Evolutionary conservation across 495 filamentous ascomycete species (phyloP).

Genomic region (Parmelia sp.): DNA sequence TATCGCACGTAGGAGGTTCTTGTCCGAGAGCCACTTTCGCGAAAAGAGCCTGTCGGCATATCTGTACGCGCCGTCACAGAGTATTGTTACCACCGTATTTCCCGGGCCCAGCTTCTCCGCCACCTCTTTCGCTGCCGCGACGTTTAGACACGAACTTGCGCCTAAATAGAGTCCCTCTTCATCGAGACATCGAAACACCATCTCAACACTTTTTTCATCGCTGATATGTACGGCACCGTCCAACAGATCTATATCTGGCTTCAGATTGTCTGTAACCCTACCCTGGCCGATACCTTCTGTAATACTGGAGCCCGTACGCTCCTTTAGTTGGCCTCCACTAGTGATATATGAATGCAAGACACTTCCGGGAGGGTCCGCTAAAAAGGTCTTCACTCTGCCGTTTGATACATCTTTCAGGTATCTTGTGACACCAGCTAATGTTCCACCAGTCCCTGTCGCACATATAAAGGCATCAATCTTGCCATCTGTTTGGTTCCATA

Average conservation of each 20-base stretch:
- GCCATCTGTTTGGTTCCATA: conserved; percentile 89
- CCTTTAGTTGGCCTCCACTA: conserved; percentile 72
- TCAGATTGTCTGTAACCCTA: conserved; percentile 88
- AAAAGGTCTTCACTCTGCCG: conserved; percentile 77
- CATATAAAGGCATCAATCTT: conserved; percentile 92
- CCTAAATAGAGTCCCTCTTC: conserved; percentile 97
- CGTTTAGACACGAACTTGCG: conserved; percentile 86
- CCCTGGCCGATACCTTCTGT: conserved; percentile 98
- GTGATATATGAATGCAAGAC: conserved; percentile 88
- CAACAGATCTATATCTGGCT: conserved; percentile 74
- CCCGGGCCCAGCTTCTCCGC: conserved; percentile 85
- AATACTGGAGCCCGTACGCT: conserved; percentile 82
- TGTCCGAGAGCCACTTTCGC: conserved; percentile 76
- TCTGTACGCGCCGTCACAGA: conserved; percentile 92
- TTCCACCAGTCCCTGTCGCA: conserved; percentile 88
- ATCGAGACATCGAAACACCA: conserved; percentile 96
- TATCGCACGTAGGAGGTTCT: conserved; percentile 75
- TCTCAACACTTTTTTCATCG: conserved; percentile 92
- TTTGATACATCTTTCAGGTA: conserved; percentile 80
- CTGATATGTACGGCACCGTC: conserved; percentile 81
- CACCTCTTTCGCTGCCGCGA: conserved; percentile 90
- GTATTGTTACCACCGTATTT: conserved; percentile 84
- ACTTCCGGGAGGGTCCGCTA: conserved; percentile 89
- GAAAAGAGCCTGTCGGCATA: conserved; percentile 94
- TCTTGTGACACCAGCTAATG: conserved; percentile 80